Base-by-base conservation (phyloP, 73 alveolate species). In the Paramecium sexaurelia region DNA sequence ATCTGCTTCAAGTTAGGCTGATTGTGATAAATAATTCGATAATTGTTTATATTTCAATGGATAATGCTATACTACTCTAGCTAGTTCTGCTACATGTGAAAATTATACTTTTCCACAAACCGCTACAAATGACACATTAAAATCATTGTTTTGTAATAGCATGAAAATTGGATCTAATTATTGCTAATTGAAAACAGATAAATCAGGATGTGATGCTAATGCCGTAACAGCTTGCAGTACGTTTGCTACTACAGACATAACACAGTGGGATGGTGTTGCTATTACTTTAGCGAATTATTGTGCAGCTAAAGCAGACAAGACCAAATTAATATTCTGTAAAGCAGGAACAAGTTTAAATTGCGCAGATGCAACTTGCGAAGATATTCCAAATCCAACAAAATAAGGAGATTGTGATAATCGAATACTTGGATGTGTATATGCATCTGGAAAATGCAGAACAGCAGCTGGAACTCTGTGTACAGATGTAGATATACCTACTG, bases 381-480 rank as follows among this genome's bases (percentile, higher is more conserved):
- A 61, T 61, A 29, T 61, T 29, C 45, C 83, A 32, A 26, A 6
- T 8, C 47, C 83, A 61, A 10, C 4, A 26, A 61, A 26, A 3
- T 61, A 61, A 26, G 83, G 83, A 61, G 83, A 61, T 61, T 61
- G 83, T 24, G 83, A 61, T 32, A 61, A 61, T 29, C 9, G 39
- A 29, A 13, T 61, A 61, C 83, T 61, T 61, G 83, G 83, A 7
- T 61, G 83, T 19, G 20, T 11, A 4, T 61, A 11, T 61, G 20
- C 83, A 32, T 26, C 20, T 61, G 39, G 29, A 61, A 61, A 61
- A 24, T 61, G 83, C n/a, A 61, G 43, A 29, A 29, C 45, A 1
- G 0, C 67, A 51, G 0, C 67, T 13, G 32, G 20, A 19, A 11
- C 67, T 1, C 45, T 10, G 20, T 61, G 82, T 20, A 22, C 41